Evolutionary conservation across 164 flowering plant genomes (phyloP).

Genomic region (Piper longum): DNA sequence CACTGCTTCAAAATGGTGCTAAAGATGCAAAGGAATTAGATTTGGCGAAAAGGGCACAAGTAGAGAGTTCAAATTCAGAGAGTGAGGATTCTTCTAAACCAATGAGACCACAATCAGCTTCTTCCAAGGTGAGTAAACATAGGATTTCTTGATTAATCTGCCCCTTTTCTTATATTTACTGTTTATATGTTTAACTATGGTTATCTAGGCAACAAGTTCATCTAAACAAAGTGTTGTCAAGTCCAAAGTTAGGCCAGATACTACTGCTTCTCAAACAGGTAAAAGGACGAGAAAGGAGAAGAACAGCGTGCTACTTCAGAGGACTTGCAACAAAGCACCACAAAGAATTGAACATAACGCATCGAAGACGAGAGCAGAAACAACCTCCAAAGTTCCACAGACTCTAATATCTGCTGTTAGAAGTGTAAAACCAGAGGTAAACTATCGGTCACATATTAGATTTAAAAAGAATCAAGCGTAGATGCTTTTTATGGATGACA

Average conservation of each 20-base stretch:
- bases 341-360: constrained; percentile 17
- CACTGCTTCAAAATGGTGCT: constrained; percentile 7
- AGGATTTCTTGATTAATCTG: no score
- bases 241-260: constrained; percentile 14
- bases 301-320: constrained; percentile 7
- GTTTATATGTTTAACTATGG: neutral
- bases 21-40: constrained; percentile 11
- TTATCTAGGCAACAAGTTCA: constrained; percentile 13
- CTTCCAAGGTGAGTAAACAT: constrained; percentile 23
- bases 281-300: constrained; percentile 10
- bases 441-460: neutral
- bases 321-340: constrained; percentile 16
- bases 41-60: constrained; percentile 6
- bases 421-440: constrained; percentile 26
- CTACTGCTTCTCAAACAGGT: constrained; percentile 7
- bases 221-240: constrained; percentile 14
- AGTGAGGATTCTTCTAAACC: constrained; percentile 7
- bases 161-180: neutral
- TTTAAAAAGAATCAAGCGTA: neutral
- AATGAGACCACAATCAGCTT: constrained; percentile 6
- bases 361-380: constrained; percentile 16
- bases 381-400: constrained; percentile 11
- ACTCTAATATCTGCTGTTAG: constrained; percentile 4
- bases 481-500: neutral
- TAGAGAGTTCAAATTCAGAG: constrained; percentile 4